A percentile compares a stretch with the other conserved stretches of the same genome.
These are phyloP conservation scores for Parasitella parasitica DNA, from an alignment of 371 early-diverging fungal species.

Conservation along the genomic window DNA sequence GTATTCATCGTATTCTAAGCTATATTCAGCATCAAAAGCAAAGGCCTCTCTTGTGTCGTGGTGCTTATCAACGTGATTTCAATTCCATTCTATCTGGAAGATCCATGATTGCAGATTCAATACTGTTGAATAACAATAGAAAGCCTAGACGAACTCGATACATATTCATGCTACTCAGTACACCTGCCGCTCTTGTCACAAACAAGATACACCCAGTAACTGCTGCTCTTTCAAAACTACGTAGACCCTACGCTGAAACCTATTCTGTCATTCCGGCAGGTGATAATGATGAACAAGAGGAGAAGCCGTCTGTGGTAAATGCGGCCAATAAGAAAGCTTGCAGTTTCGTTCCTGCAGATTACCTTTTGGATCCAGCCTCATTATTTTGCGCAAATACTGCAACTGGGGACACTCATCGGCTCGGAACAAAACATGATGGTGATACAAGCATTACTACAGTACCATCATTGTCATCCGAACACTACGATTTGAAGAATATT, in stretches of 20 bases:
- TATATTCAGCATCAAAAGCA: background rate
- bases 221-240: conserved; percentile 11
- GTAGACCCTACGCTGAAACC: conserved; percentile 23
- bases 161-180: conserved; percentile 28
- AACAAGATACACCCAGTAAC: conserved; percentile 24
- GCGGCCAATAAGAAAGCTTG: background rate
- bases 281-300: background rate
- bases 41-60: background rate
- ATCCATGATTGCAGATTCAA: background rate
- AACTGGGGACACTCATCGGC: conserved; percentile 1
- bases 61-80: conserved; percentile 2
- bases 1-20: background rate
- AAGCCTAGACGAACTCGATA: conserved; percentile 19
- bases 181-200: conserved; percentile 14
- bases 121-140: conserved; percentile 2
- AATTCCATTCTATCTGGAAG: background rate
- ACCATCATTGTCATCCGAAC: conserved; percentile 5
- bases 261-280: background rate
- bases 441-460: background rate
- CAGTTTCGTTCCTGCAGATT: conserved; percentile 12
- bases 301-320: background rate
- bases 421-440: conserved; percentile 12
- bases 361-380: conserved; percentile 17
- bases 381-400: background rate
- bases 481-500: background rate